phyloP scores from a whole-genome alignment of 192 early-diverging fungal species.

The Backusella parvicylindrica region DNA sequence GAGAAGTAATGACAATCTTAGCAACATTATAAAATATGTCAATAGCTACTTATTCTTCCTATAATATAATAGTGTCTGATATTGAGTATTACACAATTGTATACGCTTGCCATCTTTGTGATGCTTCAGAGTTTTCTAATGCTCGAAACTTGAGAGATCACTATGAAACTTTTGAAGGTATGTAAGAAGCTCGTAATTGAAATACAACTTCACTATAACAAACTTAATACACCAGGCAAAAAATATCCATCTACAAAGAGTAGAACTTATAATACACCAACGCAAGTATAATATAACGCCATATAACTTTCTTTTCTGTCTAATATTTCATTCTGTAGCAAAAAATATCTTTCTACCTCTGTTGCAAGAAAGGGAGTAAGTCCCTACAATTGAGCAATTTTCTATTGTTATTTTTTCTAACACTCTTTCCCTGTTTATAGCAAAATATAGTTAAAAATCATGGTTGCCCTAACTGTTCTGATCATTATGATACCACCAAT shows the following conservation, averaged over 20 bases:
- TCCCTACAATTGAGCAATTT: too few relatives aligned
- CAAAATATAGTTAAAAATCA: neutral
- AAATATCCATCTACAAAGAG: constrained; percentile 10
- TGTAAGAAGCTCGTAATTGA: constrained; percentile 7
- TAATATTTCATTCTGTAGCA: constrained; percentile 1
- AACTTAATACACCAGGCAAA: constrained; percentile 6
- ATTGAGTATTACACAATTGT: neutral
- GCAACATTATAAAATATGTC: constrained; percentile 1
- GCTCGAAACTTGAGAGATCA: constrained; percentile 11
- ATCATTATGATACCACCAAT: constrained; percentile 3
- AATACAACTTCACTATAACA: constrained; percentile 13
- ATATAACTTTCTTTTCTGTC: constrained; percentile 1
- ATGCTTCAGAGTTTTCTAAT: constrained; percentile 12
- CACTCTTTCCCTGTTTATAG: too few relatives aligned
- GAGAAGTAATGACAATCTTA: neutral
- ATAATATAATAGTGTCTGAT: constrained; percentile 3
- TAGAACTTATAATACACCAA: constrained; percentile 1
- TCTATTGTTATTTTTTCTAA: too few relatives aligned
- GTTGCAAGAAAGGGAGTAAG: too few relatives aligned
- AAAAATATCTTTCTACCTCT: neutral
- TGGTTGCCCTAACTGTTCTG: constrained; percentile 8
- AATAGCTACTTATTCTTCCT: constrained; percentile 1
- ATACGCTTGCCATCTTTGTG: constrained; percentile 4
- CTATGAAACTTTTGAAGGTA: neutral
- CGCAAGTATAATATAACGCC: constrained; percentile 1